Conservation (phyloP, 2,329 filamentous ascomycete species). For the Aspergillus tubingensis region DNA sequence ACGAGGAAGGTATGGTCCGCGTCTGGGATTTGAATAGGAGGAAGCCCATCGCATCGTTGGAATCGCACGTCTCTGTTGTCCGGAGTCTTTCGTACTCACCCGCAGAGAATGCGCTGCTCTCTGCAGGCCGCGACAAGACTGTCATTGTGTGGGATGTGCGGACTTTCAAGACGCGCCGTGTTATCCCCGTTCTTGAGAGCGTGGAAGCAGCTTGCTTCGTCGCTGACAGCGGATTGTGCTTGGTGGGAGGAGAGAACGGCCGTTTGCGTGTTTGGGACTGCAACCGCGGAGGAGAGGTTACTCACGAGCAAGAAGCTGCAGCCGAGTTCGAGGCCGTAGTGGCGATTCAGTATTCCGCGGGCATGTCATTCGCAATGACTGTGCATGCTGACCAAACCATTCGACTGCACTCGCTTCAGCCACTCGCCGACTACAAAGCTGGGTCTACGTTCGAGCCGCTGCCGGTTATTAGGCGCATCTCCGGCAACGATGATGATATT, state of each 20-base stretch:
- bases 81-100: slow-evolving; percentile 79
- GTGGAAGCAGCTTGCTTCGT: slow-evolving; percentile 84
- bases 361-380: slow-evolving; percentile 71
- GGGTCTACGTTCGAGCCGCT: slow-evolving; percentile 58
- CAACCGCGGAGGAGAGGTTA: slow-evolving; percentile 75
- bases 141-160: slow-evolving; percentile 86
- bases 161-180: slow-evolving; percentile 79
- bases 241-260: slow-evolving; percentile 82
- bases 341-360: slow-evolving; percentile 66
- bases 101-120: slow-evolving; percentile 73
- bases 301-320: slow-evolving; percentile 66
- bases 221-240: slow-evolving; percentile 69
- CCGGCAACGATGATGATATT: slow-evolving; percentile 95
- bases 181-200: slow-evolving; percentile 81
- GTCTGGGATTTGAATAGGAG: slow-evolving; percentile 91
- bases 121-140: slow-evolving; percentile 89
- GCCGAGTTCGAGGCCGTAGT: slow-evolving; percentile 69
- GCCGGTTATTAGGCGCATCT: slow-evolving; percentile 72
- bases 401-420: slow-evolving; percentile 64
- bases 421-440: slow-evolving; percentile 38
- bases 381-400: slow-evolving; percentile 89
- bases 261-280: slow-evolving; percentile 81
- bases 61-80: slow-evolving; percentile 96
- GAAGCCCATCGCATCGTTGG: slow-evolving; percentile 72
- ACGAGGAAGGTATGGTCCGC: slow-evolving; percentile 88